Evolutionary conservation across 352 stramenopile genomes (phyloP).

Genomic region (Phytophthora ramorum): DNA sequence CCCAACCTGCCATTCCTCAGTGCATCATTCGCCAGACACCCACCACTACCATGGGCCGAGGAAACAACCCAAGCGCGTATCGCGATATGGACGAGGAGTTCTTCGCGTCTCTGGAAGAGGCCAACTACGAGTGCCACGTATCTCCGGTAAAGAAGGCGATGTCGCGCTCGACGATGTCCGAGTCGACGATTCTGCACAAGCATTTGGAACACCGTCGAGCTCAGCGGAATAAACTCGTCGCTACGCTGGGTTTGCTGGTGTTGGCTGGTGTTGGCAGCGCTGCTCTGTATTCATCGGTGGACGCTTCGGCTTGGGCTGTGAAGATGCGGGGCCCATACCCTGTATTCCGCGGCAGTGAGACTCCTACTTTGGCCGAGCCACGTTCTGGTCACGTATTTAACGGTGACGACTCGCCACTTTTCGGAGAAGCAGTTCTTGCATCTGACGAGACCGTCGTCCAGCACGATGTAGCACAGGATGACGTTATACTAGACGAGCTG

Average conservation of each 20-base stretch:
- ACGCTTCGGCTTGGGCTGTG: constrained; percentile 9
- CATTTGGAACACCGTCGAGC: constrained; percentile 26
- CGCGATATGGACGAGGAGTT: constrained; percentile 42
- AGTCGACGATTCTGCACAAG: constrained; percentile 35
- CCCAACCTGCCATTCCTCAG: constrained; percentile 1
- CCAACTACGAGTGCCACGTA: constrained; percentile 37
- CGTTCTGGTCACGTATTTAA: constrained; percentile 14
- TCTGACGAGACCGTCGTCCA: background rate
- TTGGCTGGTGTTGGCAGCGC: constrained; percentile 19
- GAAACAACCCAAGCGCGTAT: constrained; percentile 26
- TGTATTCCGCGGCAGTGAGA: constrained; percentile 20
- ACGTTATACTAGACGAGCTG: constrained; percentile 18
- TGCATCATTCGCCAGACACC: constrained; percentile 7
- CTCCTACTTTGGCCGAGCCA: background rate
- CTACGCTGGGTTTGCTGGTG: constrained; percentile 23
- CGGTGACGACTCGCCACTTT: constrained; percentile 15
- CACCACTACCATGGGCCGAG: constrained; percentile 6
- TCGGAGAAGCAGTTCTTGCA: constrained; percentile 17
- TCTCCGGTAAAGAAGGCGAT: constrained; percentile 23
- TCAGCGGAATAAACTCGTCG: constrained; percentile 27
- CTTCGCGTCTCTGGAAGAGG: constrained; percentile 34
- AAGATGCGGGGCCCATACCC: constrained; percentile 3
- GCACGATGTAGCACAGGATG: constrained; percentile 7
- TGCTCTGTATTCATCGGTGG: constrained; percentile 21
- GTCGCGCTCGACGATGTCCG: constrained; percentile 10